Conservation (phyloP, 352 stramenopile genomes). For the Phytopythium aichiense region DNA sequence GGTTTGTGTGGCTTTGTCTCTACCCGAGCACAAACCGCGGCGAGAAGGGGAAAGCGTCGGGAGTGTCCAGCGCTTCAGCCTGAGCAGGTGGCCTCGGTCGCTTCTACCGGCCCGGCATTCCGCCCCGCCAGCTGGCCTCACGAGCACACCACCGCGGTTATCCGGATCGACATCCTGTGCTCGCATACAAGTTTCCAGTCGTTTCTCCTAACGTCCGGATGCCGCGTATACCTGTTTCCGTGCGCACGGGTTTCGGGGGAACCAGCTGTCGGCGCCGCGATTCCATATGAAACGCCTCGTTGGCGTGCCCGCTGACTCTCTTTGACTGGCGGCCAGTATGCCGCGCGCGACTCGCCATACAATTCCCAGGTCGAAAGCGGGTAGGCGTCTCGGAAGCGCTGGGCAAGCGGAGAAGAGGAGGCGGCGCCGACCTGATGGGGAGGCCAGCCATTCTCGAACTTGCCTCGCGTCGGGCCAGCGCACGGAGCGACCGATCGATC, state of each 20-base stretch:
- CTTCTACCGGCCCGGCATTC: slow-evolving; percentile 7
- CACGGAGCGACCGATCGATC: background rate
- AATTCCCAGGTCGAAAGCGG: background rate
- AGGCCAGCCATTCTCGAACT: background rate
- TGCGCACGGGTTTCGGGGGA: background rate
- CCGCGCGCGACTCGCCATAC: background rate
- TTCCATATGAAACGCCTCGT: background rate
- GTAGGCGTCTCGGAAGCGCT: background rate
- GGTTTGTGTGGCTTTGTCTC: background rate
- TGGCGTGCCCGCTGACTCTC: slow-evolving; percentile 1
- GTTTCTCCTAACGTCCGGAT: background rate
- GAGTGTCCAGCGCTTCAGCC: background rate
- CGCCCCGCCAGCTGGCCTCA: slow-evolving; percentile 2
- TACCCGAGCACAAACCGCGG: background rate
- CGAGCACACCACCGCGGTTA: background rate
- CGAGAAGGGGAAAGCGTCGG: background rate
- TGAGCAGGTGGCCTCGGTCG: background rate
- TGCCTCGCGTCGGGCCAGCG: background rate
- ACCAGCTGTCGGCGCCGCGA: slow-evolving; percentile 1
- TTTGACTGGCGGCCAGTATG: slow-evolving; percentile 6
- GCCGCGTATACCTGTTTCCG: background rate
- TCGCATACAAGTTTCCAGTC: background rate
- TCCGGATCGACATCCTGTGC: background rate
- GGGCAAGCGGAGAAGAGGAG: background rate
- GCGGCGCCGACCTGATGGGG: background rate